Evolutionary conservation across 352 stramenopile species (phyloP), one percentile per base, ranked within the genome.

Genomic region (Globisporangium takayamanum): DNA sequence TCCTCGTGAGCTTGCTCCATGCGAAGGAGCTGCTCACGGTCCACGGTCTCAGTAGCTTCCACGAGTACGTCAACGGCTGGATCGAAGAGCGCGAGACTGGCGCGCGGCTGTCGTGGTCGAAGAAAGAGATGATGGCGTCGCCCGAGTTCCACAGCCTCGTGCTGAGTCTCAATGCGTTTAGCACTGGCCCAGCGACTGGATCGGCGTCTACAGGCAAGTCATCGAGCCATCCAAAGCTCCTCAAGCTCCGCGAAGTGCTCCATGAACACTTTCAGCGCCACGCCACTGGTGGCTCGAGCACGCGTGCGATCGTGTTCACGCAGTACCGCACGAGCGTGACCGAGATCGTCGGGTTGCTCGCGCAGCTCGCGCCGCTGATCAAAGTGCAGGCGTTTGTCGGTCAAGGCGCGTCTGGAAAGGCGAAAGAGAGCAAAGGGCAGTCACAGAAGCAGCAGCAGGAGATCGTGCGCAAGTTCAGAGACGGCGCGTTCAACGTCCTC

Each of bases 221-320:
- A 10, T 65, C 59, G 8, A 89, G 78, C 28, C 84, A 95, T 36
- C 84, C 86, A 0, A 95, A 95, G 60, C 60, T 93, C 1, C 67
- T 91, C 14, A 98, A 99, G 72, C 84, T 98, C 50, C 88, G 85
- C 16, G 71, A 96, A 46, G 80, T 95, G 20, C 66, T 96, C 11
- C 68, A 89, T n/a, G 85, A 97, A 42, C 84, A 96, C 50, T 94
- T 96, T 55, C 64, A 87, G 37, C 78, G 85, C 15, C 83, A 96
- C 66, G 58, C 73, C 3, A 63, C 62, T 6, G 82, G 72, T 0
- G 63, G 73, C 28, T 91, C 79, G 39, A 97, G 80, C 41, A 98
- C 96, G 5, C 76, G 96, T 12, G 96, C 88, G 5, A 99, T 99
- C 59, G 94, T 99, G 4, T 99, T 99, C 69, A 98, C 95, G 7